A percentile compares a stretch with the other conserved stretches of the same genome.
phyloP scores from a whole-genome alignment of 108 stramenopile genomes.

The Nitzschia sp. region DNA sequence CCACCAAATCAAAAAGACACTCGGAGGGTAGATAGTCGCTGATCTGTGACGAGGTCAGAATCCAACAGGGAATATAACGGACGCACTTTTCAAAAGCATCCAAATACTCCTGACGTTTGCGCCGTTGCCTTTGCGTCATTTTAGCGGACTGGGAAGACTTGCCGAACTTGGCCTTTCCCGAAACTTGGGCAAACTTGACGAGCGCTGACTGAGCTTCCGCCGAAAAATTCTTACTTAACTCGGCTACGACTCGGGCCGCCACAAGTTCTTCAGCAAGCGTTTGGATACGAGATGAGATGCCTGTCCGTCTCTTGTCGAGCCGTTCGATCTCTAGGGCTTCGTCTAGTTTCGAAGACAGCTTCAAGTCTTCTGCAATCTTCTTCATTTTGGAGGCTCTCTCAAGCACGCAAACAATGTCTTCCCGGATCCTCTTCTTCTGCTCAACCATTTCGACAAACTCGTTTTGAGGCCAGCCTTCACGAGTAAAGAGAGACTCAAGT shows the following conservation, averaged over 20 bases:
- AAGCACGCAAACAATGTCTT: constrained; percentile 16
- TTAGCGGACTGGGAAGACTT: constrained; percentile 44
- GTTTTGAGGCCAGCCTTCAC: constrained; percentile 27
- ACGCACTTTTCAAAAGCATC: constrained; percentile 61
- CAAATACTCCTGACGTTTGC: constrained; percentile 59
- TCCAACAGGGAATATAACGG: constrained; percentile 73
- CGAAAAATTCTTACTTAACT: constrained; percentile 47
- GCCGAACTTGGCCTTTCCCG: constrained; percentile 60
- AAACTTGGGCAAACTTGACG: constrained; percentile 61
- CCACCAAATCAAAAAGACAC: constrained; percentile 61
- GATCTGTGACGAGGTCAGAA: constrained; percentile 61
- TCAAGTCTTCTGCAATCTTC: constrained; percentile 18
- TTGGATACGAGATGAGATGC: constrained; percentile 23
- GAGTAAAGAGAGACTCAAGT: not conserved
- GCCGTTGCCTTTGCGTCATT: constrained; percentile 58
- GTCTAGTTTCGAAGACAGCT: constrained; percentile 11
- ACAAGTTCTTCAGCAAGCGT: constrained; percentile 48
- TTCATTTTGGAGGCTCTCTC: constrained; percentile 36
- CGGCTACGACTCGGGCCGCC: constrained; percentile 43
- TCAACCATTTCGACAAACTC: constrained; percentile 4
- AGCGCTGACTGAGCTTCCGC: constrained; percentile 62
- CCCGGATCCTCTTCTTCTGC: not conserved
- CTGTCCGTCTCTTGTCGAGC: constrained; percentile 35
- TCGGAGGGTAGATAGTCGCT: constrained; percentile 64
- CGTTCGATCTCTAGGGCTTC: constrained; percentile 17